Evolutionary conservation across 495 filamentous ascomycete genomes (phyloP).

Genomic region (Xylaria telfairii): DNA sequence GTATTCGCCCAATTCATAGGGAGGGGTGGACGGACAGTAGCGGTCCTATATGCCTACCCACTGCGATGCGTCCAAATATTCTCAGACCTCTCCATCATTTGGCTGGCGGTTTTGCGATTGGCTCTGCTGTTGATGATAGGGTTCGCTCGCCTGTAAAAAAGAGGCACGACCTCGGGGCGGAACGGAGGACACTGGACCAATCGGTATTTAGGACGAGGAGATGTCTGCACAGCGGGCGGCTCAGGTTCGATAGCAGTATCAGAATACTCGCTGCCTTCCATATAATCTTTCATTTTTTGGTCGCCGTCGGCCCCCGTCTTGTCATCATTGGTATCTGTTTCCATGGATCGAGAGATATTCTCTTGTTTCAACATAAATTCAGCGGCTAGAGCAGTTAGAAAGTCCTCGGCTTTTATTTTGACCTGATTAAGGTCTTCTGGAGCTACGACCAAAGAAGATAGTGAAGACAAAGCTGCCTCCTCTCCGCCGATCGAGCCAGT

Average conservation of each 20-base stretch:
- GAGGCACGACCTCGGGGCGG: slow-evolving; percentile 15
- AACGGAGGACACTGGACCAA: slow-evolving; percentile 15
- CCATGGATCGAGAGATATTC: not conserved
- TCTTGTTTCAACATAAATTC: slow-evolving; percentile 7
- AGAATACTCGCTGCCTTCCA: not conserved
- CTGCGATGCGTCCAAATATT: not conserved
- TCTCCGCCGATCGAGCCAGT: not conserved
- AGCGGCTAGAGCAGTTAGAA: slow-evolving; percentile 7
- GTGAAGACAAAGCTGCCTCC: not conserved
- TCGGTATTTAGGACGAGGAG: not conserved
- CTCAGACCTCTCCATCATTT: slow-evolving; percentile 21
- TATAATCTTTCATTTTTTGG: not conserved
- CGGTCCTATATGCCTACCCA: not conserved
- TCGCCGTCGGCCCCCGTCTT: not conserved
- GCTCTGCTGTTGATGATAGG: slow-evolving; percentile 10
- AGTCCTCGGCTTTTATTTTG: not conserved
- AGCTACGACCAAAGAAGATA: not conserved
- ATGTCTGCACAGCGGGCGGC: not conserved
- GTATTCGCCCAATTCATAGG: too few species aligned
- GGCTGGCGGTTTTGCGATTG: slow-evolving; percentile 16
- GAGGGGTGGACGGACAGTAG: not conserved
- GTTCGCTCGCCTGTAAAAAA: slow-evolving; percentile 9
- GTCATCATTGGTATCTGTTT: not conserved
- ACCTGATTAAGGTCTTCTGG: not conserved
- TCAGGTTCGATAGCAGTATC: not conserved